Evolutionary conservation across 202 grass and related monocot genomes (phyloP).

Genomic region (Setaria italica): DNA sequence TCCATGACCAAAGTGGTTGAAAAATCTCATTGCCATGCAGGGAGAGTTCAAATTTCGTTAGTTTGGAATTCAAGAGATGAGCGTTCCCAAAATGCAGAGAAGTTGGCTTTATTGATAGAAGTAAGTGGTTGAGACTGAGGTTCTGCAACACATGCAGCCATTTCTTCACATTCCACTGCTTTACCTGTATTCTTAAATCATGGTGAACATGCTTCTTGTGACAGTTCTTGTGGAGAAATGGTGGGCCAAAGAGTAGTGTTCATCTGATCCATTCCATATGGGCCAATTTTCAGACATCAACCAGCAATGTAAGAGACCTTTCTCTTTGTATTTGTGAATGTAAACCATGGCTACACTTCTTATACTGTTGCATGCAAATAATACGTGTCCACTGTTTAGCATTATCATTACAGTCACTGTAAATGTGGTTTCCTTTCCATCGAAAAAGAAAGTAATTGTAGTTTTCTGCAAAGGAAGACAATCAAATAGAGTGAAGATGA

Average conservation of each 20-base stretch:
- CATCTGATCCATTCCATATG: constrained; percentile 94
- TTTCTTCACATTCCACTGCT: neutral
- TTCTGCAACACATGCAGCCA: constrained; percentile 22
- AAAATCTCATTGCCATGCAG: constrained; percentile 46
- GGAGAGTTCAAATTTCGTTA: constrained; percentile 90
- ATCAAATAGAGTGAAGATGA: neutral
- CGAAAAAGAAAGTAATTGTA: too few relatives aligned
- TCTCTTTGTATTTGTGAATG: constrained; percentile 36
- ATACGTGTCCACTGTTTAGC: neutral
- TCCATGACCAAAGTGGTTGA: constrained; percentile 31
- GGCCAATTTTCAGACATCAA: constrained; percentile 94
- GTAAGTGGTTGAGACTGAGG: constrained; percentile 56
- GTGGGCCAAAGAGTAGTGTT: constrained; percentile 62
- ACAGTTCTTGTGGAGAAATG: constrained; percentile 88
- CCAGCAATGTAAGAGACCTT: constrained; percentile 75
- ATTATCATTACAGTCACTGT: constrained; percentile 31
- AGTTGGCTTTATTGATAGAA: constrained; percentile 74
- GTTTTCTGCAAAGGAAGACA: constrained; percentile 26
- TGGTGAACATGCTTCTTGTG: constrained; percentile 22
- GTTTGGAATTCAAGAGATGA: constrained; percentile 97
- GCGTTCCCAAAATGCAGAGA: constrained; percentile 66
- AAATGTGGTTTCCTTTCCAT: neutral
- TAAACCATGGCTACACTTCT: constrained; percentile 15
- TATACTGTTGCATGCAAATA: constrained; percentile 35
- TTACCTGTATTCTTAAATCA: constrained; percentile 21